These are phyloP conservation scores for Elsinoe ampelina DNA, from an alignment of 2,329 filamentous ascomycete genomes.

Conservation along the genomic window DNA sequence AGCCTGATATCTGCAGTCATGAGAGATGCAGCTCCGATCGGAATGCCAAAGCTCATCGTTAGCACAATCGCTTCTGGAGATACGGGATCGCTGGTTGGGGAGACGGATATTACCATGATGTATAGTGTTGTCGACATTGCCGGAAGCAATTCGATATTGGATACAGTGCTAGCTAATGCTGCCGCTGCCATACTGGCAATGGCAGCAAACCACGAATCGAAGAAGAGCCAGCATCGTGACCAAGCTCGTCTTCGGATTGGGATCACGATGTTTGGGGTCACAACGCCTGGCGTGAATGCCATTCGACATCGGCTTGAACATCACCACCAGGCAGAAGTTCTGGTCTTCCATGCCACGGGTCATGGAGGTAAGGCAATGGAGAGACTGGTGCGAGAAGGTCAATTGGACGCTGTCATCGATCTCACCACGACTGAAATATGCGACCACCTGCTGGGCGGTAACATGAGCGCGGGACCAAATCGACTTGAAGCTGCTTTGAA, in stretches of 20 bases:
- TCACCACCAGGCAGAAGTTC: constrained; percentile 45
- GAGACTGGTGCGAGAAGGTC: constrained; percentile 46
- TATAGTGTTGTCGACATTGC: constrained; percentile 63
- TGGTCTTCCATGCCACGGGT: constrained; percentile 62
- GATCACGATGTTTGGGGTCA: constrained; percentile 68
- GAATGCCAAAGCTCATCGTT: constrained; percentile 61
- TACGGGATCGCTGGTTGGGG: constrained; percentile 54
- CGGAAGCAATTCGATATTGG: constrained; percentile 52
- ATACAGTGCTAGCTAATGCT: constrained; percentile 52
- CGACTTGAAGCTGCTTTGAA: constrained; percentile 50
- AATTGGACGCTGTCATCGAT: constrained; percentile 58
- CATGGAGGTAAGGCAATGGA: constrained; percentile 62
- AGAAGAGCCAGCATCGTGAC: constrained; percentile 12
- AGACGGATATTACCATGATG: constrained; percentile 61
- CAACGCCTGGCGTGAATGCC: constrained; percentile 53
- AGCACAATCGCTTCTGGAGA: constrained; percentile 62
- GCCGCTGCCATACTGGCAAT: constrained; percentile 53
- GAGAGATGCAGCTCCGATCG: constrained; percentile 51
- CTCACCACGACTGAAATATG: constrained; percentile 63
- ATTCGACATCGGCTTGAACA: constrained; percentile 44
- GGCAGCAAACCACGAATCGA: constrained; percentile 37
- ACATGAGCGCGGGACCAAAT: constrained; percentile 49
- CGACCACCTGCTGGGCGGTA: constrained; percentile 54
- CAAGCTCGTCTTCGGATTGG: constrained; percentile 41
- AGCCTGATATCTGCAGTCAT: constrained; percentile 52